Base-by-base conservation (phyloP, 495 filamentous ascomycete species). In the Xylona heveae region DNA sequence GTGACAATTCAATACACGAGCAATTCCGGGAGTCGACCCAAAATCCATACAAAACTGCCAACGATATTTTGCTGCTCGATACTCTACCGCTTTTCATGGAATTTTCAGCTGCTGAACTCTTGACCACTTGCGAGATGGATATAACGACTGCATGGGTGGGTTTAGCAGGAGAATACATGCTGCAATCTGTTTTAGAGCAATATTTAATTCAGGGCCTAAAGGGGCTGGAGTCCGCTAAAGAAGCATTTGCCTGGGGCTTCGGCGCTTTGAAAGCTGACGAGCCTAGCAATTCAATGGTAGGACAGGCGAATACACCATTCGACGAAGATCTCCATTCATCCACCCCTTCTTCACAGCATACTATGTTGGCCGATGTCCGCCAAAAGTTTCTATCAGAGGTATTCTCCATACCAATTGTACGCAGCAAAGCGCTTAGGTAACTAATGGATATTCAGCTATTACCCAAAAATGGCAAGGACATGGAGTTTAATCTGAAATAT, bases 121-220 rank as follows among this genome's bases (percentile, higher is more conserved):
- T 10, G 10, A 34, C 31, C 41, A 35, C 42, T 18, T 30, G 30
- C 20, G 35, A 39, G 9, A 46, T 36, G 24, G 18, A 31, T 13
- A 26, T 47, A 3, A 55, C 53, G 13, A 36, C 33, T 2, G 28
- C 34, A 4, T 66, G 57, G 58, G 51, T 59, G 36, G 47, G 57
- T 7, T 40, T 64, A 5, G 53, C 56, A 1, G 54, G 47, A 0
- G 52, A 55, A 15, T 62, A 61, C 37, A 58, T 67, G 46, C 39
- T 59, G 7, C 63, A 69, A 30, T 59, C 64, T 4, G 48, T 45
- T 3, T 24, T 62, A 5, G 64, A 69, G 41, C 58, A 61, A 34
- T 55, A 56, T 25, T 42, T 53, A 9, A 39, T 53, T 17, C 49
- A 43, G 18, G 50, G 44, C 7, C 36, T 34, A 5, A 30, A 27